Evolutionary conservation across 306 rosid genomes (phyloP), one percentile per base, ranked within the genome.

Genomic region (Prunus kanzakura): DNA sequence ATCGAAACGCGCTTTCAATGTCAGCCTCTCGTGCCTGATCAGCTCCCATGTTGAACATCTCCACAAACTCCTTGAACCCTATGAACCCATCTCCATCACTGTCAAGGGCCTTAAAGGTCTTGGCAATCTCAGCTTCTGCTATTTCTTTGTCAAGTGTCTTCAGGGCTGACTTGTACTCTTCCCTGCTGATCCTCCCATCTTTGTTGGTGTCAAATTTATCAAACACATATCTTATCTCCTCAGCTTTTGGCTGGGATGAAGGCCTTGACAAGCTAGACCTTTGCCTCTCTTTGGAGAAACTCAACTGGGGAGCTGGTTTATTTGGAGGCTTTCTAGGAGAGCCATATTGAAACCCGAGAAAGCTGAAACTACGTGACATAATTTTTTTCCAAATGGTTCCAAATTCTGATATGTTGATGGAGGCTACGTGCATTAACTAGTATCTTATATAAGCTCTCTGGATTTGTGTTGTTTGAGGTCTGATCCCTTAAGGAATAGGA

Each of bases 71-170:
- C 29, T 81, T 84, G 61, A 85, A 89, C 55, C 82, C 91, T 14
- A 93, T 68, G 76, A 75, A 91, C 8, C 96, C 96, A 67, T 93
- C 97, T 74, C 91, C 92, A 16, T 93, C 93, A 1, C 77, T 64
- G 47, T 93, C 98, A 58, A 91, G 85, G 25, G 57, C 79, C 64
- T 75, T 73, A 32, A 93, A 93, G 0, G 85, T 69, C 72, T 86
- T 91, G 11, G 69, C 85, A 19, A 89, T 86, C 79, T 91, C 96
- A 1, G 18, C 38, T 0, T 91, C 88, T 0, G 86, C 49, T 9
- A 73, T 74, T 5, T 87, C 88, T 57, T 38, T 83, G 54, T 86
- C 87, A 35, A 89, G 76, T 10, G 86, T 79, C 72, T 70, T 82
- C 5, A 84, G 75, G 6, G 90, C 96, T 12, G 84, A 83, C 74